Percentiles rank a stretch among this genome's conserved stretches.
Evolutionary conservation across 2,329 filamentous ascomycete species (phyloP).

Genomic region (Lojkania enalia): DNA sequence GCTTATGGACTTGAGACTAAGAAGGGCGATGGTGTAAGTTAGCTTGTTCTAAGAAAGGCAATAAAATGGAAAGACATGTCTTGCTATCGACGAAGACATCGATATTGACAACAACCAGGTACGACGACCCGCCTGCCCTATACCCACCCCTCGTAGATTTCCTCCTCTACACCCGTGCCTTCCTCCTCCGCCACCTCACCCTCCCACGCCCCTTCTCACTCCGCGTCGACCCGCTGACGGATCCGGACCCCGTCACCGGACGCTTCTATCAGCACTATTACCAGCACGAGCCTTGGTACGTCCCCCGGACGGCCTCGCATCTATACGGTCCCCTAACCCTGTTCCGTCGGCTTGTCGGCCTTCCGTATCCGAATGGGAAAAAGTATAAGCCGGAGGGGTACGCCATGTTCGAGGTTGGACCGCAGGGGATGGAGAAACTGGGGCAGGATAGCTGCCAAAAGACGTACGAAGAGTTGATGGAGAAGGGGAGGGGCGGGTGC

Average conservation of each 20-base stretch:
- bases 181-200: constrained; percentile 60
- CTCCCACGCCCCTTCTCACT: constrained; percentile 57
- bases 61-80: background rate
- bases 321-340: constrained; percentile 22
- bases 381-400: constrained; percentile 58
- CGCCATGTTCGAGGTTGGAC: constrained; percentile 64
- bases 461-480: too few species aligned
- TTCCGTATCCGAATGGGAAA: constrained; percentile 66
- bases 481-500: too few species aligned
- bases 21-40: constrained; percentile 61
- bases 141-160: constrained; percentile 49
- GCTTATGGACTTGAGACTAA: constrained; percentile 66
- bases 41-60: background rate
- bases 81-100: background rate
- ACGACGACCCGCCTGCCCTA: constrained; percentile 40
- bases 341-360: constrained; percentile 57
- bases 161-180: constrained; percentile 57
- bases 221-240: constrained; percentile 41
- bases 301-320: constrained; percentile 35
- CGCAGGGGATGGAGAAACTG: constrained; percentile 56
- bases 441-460: too few species aligned
- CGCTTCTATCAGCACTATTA: constrained; percentile 25
- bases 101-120: constrained; percentile 2
- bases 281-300: constrained; percentile 41
- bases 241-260: constrained; percentile 53